These are phyloP conservation scores for Eucalyptus marginata DNA, from an alignment of 345 rosid species.

Conservation along the genomic window DNA sequence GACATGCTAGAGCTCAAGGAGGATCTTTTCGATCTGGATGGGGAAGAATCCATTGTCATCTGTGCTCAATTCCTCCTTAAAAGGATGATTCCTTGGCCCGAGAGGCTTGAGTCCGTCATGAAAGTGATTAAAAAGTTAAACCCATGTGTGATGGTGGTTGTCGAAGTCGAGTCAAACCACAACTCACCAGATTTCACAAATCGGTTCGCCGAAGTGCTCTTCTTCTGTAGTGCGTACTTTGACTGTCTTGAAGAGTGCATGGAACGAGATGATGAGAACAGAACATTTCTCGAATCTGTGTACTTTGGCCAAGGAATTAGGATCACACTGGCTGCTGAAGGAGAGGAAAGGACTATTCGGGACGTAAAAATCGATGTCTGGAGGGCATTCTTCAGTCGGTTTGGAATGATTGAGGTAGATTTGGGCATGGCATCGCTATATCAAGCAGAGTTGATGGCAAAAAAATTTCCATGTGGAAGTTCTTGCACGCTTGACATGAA, in stretches of 20 bases:
- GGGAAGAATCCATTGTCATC: constrained; percentile 5
- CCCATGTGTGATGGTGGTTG: constrained; percentile 7
- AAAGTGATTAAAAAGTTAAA: constrained; percentile 3
- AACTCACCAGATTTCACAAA: constrained; percentile 4
- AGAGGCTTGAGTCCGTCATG: constrained; percentile 2
- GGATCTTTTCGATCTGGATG: neutral
- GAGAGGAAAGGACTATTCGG: constrained; percentile 7
- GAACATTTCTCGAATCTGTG: neutral
- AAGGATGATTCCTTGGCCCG: neutral
- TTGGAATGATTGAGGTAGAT: constrained; percentile 12
- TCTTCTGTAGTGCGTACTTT: constrained; percentile 9
- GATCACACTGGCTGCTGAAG: constrained; percentile 9
- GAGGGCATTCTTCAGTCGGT: constrained; percentile 10
- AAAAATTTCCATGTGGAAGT: constrained; percentile 4
- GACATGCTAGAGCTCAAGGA: constrained; percentile 2
- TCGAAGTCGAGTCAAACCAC: constrained; percentile 11
- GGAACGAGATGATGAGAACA: neutral
- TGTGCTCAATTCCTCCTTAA: neutral
- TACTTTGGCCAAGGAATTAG: neutral
- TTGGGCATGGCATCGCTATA: constrained; percentile 11
- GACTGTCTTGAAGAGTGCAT: constrained; percentile 12
- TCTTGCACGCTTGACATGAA: constrained; percentile 7
- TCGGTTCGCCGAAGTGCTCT: constrained; percentile 4
- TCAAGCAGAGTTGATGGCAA: constrained; percentile 3
- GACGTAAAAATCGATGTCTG: constrained; percentile 9